Conservation (phyloP, 2,329 filamentous ascomycete genomes). For the Monosporascus sp. region DNA sequence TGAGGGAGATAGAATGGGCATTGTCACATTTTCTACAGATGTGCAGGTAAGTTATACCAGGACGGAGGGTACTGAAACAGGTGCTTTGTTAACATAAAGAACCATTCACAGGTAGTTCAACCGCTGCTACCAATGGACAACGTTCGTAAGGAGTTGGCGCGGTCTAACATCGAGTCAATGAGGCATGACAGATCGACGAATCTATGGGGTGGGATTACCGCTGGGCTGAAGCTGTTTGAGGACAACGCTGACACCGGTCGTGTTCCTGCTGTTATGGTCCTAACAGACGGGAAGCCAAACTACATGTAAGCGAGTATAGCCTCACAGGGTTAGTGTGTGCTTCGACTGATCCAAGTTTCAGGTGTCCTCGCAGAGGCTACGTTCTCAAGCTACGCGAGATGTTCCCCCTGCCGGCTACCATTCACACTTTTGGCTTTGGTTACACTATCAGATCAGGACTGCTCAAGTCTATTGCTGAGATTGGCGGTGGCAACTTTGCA, state of each 20-base stretch:
- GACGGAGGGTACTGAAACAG: background rate
- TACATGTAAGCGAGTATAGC: slow-evolving; percentile 32
- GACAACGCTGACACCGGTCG: slow-evolving; percentile 25
- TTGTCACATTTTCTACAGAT: slow-evolving; percentile 47
- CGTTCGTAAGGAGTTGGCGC: slow-evolving; percentile 37
- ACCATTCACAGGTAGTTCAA: slow-evolving; percentile 32
- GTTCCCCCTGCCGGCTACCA: slow-evolving; percentile 35
- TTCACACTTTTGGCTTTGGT: slow-evolving; percentile 52
- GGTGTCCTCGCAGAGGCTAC: slow-evolving; percentile 47
- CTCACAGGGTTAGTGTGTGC: background rate
- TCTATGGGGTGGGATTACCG: slow-evolving; percentile 51
- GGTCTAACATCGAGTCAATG: slow-evolving; percentile 40
- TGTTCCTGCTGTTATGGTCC: slow-evolving; percentile 46
- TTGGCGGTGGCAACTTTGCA: slow-evolving; percentile 51
- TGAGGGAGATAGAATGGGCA: slow-evolving; percentile 49
- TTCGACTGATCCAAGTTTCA: slow-evolving; percentile 9
- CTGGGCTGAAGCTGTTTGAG: slow-evolving; percentile 45
- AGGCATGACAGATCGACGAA: slow-evolving; percentile 39
- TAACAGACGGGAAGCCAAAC: slow-evolving; percentile 53
- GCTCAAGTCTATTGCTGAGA: slow-evolving; percentile 55
- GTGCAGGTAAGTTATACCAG: slow-evolving; percentile 25
- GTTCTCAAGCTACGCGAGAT: slow-evolving; percentile 45
- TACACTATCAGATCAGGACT: slow-evolving; percentile 45
- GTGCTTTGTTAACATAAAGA: background rate
- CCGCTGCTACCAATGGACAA: slow-evolving; percentile 42